These are phyloP conservation scores for Ascobolus immersus DNA, from an alignment of 495 filamentous ascomycete species.

Conservation along the genomic window DNA sequence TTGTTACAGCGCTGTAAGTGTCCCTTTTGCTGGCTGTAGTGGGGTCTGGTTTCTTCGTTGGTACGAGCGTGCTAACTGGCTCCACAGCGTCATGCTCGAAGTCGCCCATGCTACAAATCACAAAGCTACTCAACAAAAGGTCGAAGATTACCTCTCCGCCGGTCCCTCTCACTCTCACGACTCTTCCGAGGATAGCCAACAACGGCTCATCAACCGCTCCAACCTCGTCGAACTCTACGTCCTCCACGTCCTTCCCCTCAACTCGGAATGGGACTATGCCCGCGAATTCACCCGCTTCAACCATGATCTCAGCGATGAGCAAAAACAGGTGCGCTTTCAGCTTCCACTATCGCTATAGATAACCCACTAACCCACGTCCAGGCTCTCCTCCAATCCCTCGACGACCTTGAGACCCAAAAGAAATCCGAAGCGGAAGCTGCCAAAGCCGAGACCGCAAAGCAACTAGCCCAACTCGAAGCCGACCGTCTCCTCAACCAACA, in stretches of 20 bases:
- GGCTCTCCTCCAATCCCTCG: conserved; percentile 11
- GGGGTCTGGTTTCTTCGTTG: no score
- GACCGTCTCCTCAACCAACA: no score
- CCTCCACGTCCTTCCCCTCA: conserved; percentile 69
- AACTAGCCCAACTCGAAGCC: no score
- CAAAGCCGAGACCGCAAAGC: conserved; percentile 25
- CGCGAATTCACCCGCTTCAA: conserved; percentile 63
- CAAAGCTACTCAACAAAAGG: conserved; percentile 51
- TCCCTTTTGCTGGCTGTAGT: not conserved
- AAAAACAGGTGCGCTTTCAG: conserved; percentile 34
- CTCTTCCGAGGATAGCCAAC: conserved; percentile 12
- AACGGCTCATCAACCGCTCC: conserved; percentile 24
- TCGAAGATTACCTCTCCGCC: conserved; percentile 75
- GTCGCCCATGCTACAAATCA: conserved; percentile 69
- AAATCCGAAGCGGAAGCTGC: conserved; percentile 26
- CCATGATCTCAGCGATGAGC: conserved; percentile 72
- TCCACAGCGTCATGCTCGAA: conserved; percentile 56
- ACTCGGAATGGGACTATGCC: conserved; percentile 87
- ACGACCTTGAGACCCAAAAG: conserved; percentile 21
- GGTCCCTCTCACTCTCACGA: conserved; percentile 20
- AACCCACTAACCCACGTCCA: conserved; percentile 7
- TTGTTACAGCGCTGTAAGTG: conserved; percentile 69
- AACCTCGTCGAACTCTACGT: conserved; percentile 87
- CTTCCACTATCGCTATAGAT: conserved; percentile 29
- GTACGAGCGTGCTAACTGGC: no score